phyloP scores from a whole-genome alignment of 2,329 filamentous ascomycete species.

The Metarhizium sp. region DNA sequence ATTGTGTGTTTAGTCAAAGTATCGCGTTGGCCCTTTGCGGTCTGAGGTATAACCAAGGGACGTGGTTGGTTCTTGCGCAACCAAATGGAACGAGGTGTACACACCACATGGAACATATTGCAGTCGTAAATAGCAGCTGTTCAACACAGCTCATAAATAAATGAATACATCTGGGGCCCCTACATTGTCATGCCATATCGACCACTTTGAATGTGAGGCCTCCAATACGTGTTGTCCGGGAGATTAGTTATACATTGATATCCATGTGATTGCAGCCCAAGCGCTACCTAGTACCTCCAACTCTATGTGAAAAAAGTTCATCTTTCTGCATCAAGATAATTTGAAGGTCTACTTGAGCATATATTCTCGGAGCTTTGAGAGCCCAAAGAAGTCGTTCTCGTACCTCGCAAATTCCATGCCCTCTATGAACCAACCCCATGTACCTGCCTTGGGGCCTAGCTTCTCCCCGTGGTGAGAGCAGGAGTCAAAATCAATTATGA shows the following conservation, averaged over 20 bases:
- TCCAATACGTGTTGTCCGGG: background rate
- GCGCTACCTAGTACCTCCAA: too few relatives aligned
- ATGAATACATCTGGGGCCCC: background rate
- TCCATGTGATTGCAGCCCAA: too few relatives aligned
- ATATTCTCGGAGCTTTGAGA: background rate
- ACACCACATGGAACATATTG: background rate
- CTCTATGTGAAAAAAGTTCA: background rate
- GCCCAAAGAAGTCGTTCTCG: background rate
- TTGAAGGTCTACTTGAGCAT: background rate
- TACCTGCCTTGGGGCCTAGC: background rate
- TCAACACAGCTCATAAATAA: background rate
- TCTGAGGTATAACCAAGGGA: background rate
- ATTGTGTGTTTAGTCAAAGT: background rate
- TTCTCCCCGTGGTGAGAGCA: conserved; percentile 8
- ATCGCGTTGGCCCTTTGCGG: background rate
- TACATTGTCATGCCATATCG: background rate
- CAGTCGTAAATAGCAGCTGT: background rate
- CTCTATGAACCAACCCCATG: background rate
- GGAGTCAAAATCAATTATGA: conserved; percentile 27
- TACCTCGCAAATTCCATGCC: background rate
- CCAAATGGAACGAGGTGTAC: too few relatives aligned
- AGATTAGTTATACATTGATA: too few relatives aligned
- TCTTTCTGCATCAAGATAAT: background rate
- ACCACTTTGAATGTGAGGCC: background rate
- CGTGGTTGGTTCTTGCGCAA: background rate